Base-by-base conservation (phyloP, 1,284 basidiomycete species). In the Irpex sp. region DNA sequence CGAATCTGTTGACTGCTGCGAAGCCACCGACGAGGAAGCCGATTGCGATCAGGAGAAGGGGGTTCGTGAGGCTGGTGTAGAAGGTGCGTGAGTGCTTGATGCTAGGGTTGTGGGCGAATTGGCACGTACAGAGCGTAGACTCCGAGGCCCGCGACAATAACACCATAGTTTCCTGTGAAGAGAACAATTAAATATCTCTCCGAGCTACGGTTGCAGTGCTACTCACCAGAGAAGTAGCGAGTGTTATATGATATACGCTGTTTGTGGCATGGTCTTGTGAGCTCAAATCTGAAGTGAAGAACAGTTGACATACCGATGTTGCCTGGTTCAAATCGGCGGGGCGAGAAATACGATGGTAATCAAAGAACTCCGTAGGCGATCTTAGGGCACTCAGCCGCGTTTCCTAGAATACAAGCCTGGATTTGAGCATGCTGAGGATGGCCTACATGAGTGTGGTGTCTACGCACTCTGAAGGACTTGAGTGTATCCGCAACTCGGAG, bases 201-300 rank as follows among this genome's bases (percentile, higher is more conserved):
- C 4, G 31, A 47, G 37, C 58, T 9, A 58, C 49, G 36, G n/a
- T 17, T 17, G 62, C 6, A 44, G 19, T 51, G 66, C 76, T 26
- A 66, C 66, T 19, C 47, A 87, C 88, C 92, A 64, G 92, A 94
- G 77, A 94, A 96, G 78, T 95, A 95, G 62, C 92, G 89, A 52
- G 95, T 95, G 81, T 97, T 98, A 82, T 97, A 95, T 48, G 94
- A 93, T 84, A 97, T 92, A 65, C 95, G 86, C 92, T 93, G 72
- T 54, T 67, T 60, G 60, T 47, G 48, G 26, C 34, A 36, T 37
- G 15, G 57, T 34, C 54, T 56, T 26, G 54, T 65, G 59, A 64
- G 57, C 34, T 62, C 55, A 48, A 34, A 15, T 31, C 59, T 58
- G 8, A 11, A 26, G 31, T 19, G 26, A 48, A 54, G 13, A 55